Conservation (phyloP, 2,329 filamentous ascomycete species). For the Diplodia sapinea region DNA sequence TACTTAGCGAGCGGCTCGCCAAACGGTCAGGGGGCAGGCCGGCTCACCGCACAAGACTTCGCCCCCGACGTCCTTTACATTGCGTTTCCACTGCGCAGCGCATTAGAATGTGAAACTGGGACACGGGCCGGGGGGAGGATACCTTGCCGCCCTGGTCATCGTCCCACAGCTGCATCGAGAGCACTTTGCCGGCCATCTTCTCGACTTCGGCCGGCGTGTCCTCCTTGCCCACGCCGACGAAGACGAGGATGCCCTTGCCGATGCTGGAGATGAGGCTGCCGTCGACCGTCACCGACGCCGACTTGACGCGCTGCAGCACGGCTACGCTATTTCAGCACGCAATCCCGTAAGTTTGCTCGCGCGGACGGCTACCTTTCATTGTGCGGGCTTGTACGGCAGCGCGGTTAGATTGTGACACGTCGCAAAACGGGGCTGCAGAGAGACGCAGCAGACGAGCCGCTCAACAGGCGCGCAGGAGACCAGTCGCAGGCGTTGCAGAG, state of each 20-base stretch:
- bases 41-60: slow-evolving; percentile 89
- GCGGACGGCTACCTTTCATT: slow-evolving; percentile 30
- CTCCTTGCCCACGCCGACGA: slow-evolving; percentile 87
- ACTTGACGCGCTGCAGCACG: slow-evolving; percentile 90
- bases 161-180: slow-evolving; percentile 93
- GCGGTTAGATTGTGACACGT: slow-evolving; percentile 20
- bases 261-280: slow-evolving; percentile 89
- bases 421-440: slow-evolving; percentile 12
- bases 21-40: slow-evolving; percentile 1
- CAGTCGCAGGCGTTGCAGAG: background rate
- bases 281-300: slow-evolving; percentile 94
- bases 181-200: slow-evolving; percentile 78
- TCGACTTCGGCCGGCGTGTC: slow-evolving; percentile 91
- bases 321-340: slow-evolving; percentile 59
- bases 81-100: slow-evolving; percentile 78
- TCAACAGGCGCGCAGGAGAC: background rate
- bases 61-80: slow-evolving; percentile 83
- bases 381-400: background rate
- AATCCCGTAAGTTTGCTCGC: slow-evolving; percentile 1
- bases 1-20: slow-evolving; percentile 33
- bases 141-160: slow-evolving; percentile 74
- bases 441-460: slow-evolving; percentile 10
- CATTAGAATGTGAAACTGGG: slow-evolving; percentile 31
- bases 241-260: slow-evolving; percentile 84
- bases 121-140: slow-evolving; percentile 33